These are phyloP conservation scores for Thermothelomyces thermophilus DNA, from an alignment of 2,329 filamentous ascomycete species.

Conservation along the genomic window DNA sequence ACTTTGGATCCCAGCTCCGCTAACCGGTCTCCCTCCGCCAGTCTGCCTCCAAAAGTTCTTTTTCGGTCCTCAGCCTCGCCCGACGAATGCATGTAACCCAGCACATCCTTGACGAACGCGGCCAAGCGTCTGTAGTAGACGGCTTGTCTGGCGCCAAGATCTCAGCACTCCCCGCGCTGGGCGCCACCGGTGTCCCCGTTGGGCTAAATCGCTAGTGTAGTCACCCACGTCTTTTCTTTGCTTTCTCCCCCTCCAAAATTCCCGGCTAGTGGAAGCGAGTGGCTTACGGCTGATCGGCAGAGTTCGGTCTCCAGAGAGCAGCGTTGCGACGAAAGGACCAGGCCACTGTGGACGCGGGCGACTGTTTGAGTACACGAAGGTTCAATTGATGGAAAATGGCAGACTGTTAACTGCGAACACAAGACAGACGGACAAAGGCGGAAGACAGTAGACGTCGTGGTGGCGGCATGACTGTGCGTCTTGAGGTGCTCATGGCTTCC, in stretches of 20 bases:
- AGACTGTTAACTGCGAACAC: too few species aligned
- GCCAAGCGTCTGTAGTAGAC: neutral
- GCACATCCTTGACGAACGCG: neutral
- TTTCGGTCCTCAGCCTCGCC: neutral
- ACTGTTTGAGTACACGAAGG: too few species aligned
- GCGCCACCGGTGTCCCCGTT: conserved; percentile 7
- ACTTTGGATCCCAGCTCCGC: neutral
- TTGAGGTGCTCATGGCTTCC: too few species aligned
- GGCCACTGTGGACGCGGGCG: too few species aligned
- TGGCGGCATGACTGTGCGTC: too few species aligned
- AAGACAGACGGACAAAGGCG: too few species aligned
- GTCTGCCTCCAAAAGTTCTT: neutral
- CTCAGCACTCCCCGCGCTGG: neutral
- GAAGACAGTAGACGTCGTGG: too few species aligned
- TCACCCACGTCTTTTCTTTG: conserved; percentile 1
- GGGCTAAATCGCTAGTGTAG: conserved; percentile 6
- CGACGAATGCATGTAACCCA: too few species aligned
- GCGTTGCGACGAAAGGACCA: too few species aligned
- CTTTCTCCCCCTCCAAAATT: neutral
- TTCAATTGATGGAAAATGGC: too few species aligned
- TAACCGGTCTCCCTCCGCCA: too few species aligned
- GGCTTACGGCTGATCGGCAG: conserved; percentile 9
- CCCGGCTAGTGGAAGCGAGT: neutral
- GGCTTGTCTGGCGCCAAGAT: conserved; percentile 7
- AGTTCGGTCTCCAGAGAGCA: neutral